Conservation (phyloP, 2,329 filamentous ascomycete species). For the Monosporascus sp. region DNA sequence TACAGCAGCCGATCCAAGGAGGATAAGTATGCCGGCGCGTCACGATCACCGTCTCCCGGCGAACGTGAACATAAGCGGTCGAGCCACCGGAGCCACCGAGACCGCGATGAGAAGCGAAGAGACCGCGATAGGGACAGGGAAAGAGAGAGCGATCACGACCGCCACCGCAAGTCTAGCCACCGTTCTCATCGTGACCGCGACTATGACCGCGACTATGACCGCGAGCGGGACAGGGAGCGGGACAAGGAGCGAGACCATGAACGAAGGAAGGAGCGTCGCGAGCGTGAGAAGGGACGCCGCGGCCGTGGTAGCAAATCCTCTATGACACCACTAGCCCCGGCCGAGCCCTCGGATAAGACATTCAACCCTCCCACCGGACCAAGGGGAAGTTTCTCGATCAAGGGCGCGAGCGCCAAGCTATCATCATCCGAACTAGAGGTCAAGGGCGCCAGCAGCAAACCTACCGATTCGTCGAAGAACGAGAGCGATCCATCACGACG, state of each 20-base stretch:
- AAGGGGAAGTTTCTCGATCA: constrained; percentile 26
- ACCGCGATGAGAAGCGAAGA: constrained; percentile 28
- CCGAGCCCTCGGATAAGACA: constrained; percentile 30
- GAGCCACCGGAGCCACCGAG: constrained; percentile 41
- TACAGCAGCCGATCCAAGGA: constrained; percentile 31
- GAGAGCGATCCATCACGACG: constrained; percentile 30
- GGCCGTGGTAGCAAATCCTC: constrained; percentile 30
- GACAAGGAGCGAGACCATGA: constrained; percentile 31
- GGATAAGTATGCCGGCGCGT: constrained; percentile 47
- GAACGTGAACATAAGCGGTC: constrained; percentile 40
- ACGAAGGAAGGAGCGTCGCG: constrained; percentile 15
- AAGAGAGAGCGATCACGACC: constrained; percentile 15
- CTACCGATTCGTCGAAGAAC: constrained; percentile 19
- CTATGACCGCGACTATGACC: constrained; percentile 30
- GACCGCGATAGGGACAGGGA: constrained; percentile 28
- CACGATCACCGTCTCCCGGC: constrained; percentile 61
- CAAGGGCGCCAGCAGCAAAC: constrained; percentile 28
- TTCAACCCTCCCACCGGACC: constrained; percentile 39
- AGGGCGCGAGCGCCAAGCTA: constrained; percentile 19
- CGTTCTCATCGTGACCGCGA: constrained; percentile 32
- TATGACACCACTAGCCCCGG: constrained; percentile 26
- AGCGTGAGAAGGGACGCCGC: constrained; percentile 30
- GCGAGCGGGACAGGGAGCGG: constrained; percentile 28
- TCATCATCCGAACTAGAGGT: constrained; percentile 29
- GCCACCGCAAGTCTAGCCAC: constrained; percentile 26